Percentiles rank a stretch among this genome's conserved stretches.
Evolutionary conservation across 176 grass and related monocot species (phyloP).

Genomic region (Aegilops bicornis): DNA sequence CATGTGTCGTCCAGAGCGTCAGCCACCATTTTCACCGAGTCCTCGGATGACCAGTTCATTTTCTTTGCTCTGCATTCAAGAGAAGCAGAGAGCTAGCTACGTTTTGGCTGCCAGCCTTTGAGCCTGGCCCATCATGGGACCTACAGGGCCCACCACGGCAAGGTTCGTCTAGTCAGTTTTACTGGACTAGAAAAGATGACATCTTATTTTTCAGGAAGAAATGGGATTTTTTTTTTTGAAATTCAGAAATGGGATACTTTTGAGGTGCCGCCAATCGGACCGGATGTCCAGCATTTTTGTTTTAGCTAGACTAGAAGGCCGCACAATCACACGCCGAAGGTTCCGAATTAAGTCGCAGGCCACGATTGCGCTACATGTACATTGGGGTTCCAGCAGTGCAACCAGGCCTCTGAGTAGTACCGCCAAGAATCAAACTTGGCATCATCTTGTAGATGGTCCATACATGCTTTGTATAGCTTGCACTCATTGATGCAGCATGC

Average conservation of each 20-base stretch:
- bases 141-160: background rate
- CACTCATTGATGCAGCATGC: background rate
- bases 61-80: background rate
- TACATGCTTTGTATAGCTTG: conserved; percentile 20
- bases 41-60: background rate
- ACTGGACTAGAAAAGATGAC: background rate
- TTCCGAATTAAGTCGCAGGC: background rate
- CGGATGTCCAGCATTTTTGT: background rate
- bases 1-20: background rate
- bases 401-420: background rate
- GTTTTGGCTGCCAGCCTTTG: background rate
- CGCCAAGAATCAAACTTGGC: background rate
- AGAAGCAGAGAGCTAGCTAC: background rate
- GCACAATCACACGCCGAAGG: background rate
- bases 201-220: background rate
- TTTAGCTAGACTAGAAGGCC: background rate
- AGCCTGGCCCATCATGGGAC: background rate
- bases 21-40: background rate
- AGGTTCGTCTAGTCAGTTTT: background rate
- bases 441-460: conserved; percentile 29
- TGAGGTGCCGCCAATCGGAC: background rate
- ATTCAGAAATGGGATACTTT: background rate
- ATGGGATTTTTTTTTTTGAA: background rate
- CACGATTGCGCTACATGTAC: background rate
- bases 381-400: background rate